These are phyloP conservation scores for Suillus spraguei DNA, from an alignment of 768 basidiomycete genomes.

Conservation along the genomic window DNA sequence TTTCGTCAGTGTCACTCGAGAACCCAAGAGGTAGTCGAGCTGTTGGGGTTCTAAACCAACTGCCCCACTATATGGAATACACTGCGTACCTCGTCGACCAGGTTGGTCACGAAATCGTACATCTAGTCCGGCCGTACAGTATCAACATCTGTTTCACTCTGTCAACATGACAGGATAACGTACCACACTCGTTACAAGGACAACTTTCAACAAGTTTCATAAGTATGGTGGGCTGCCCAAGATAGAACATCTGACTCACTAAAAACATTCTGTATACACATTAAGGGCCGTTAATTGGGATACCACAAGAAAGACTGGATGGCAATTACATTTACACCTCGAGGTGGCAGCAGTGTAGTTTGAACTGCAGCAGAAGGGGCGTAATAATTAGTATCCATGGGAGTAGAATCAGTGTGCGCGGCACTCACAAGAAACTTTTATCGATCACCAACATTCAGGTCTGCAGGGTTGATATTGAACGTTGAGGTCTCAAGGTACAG, in stretches of 20 bases:
- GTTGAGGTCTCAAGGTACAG: background rate
- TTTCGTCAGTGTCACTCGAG: background rate
- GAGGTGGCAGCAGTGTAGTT: background rate
- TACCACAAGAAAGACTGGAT: background rate
- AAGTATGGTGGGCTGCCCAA: background rate
- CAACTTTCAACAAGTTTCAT: background rate
- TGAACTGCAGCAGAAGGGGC: background rate
- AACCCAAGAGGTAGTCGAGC: constrained; percentile 1
- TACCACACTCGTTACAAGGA: background rate
- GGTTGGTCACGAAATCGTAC: constrained; percentile 3
- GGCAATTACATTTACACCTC: background rate
- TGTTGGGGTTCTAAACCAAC: background rate
- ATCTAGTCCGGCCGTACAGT: background rate
- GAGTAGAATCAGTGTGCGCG: background rate
- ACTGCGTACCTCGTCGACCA: background rate
- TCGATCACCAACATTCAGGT: background rate
- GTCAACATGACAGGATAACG: background rate
- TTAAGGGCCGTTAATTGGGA: background rate
- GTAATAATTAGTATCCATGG: background rate
- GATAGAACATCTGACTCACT: background rate
- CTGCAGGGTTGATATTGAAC: background rate
- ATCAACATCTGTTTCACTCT: background rate
- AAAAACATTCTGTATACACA: background rate
- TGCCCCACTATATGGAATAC: background rate
- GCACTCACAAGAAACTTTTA: background rate